Percentiles rank a stretch among this genome's conserved stretches.
Conservation (phyloP, 306 rosid genomes). For the Calophaca sinica region DNA sequence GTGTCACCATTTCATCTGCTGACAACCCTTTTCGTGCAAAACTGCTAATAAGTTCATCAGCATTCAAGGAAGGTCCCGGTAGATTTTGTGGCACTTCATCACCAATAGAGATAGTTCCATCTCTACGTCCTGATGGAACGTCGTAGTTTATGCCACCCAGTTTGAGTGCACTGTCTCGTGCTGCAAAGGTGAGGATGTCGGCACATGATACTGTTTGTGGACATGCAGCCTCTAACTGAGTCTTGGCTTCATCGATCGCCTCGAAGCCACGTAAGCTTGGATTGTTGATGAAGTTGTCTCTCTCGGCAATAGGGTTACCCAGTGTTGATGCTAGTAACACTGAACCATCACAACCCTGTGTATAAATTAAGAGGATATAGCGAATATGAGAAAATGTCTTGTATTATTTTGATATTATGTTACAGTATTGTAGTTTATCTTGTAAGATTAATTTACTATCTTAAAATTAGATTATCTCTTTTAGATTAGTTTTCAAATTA, state of each 20-base stretch:
- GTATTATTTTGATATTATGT: no score
- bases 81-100: conserved; percentile 37
- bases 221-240: conserved; percentile 33
- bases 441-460: no score
- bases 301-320: conserved; percentile 28
- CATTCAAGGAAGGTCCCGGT: background rate
- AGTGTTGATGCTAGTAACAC: conserved; percentile 41
- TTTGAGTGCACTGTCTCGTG: conserved; percentile 37
- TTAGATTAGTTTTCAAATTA: no score
- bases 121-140: conserved; percentile 45
- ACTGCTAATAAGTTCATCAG: background rate
- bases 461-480: no score
- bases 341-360: conserved; percentile 48
- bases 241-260: conserved; percentile 30
- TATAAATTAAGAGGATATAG: no score
- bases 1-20: conserved; percentile 43
- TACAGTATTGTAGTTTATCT: no score
- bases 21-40: conserved; percentile 37
- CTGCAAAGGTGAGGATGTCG: conserved; percentile 45
- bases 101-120: conserved; percentile 37
- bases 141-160: conserved; percentile 36
- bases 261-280: conserved; percentile 46
- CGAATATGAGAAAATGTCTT: no score
- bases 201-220: conserved; percentile 45
- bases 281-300: conserved; percentile 34